A percentile compares a stretch with the other conserved stretches of the same genome.
These are phyloP conservation scores for Brassica balearica DNA, from an alignment of 441 rosid species.

Conservation along the genomic window DNA sequence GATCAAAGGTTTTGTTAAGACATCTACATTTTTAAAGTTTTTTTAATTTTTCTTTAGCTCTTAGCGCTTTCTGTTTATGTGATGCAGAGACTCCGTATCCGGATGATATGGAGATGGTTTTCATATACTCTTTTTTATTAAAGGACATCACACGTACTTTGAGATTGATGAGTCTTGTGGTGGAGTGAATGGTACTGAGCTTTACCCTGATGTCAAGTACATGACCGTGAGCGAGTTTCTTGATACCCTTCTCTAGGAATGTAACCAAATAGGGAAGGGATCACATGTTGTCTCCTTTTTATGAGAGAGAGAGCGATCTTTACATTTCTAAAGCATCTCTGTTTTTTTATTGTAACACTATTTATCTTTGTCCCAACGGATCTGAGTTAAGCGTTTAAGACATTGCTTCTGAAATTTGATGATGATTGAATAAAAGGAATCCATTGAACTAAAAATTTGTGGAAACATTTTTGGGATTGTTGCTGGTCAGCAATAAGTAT, in stretches of 20 bases:
- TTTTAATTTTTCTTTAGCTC: too few species aligned
- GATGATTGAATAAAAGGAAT: background rate
- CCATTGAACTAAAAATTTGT: background rate
- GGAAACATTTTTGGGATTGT: background rate
- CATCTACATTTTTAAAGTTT: background rate
- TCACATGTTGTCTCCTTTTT: background rate
- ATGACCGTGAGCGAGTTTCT: slow-evolving; percentile 3
- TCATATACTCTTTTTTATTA: slow-evolving; percentile 4
- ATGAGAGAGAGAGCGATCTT: background rate
- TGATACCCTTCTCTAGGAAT: background rate
- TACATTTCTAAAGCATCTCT: background rate
- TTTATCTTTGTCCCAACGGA: background rate
- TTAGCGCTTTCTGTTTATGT: background rate
- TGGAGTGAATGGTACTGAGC: slow-evolving; percentile 10
- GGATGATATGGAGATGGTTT: slow-evolving; percentile 2
- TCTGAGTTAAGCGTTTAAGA: background rate
- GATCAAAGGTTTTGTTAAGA: slow-evolving; percentile 43
- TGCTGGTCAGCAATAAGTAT: background rate
- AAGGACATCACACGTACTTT: background rate
- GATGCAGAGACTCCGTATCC: background rate
- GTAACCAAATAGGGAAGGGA: background rate
- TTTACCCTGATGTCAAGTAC: slow-evolving; percentile 6
- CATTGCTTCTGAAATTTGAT: background rate
- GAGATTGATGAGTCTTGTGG: slow-evolving; percentile 4
- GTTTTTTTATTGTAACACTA: background rate